Evolutionary conservation across 257 asterid genomes (phyloP).

Genomic region (Nicotiana paniculata): DNA sequence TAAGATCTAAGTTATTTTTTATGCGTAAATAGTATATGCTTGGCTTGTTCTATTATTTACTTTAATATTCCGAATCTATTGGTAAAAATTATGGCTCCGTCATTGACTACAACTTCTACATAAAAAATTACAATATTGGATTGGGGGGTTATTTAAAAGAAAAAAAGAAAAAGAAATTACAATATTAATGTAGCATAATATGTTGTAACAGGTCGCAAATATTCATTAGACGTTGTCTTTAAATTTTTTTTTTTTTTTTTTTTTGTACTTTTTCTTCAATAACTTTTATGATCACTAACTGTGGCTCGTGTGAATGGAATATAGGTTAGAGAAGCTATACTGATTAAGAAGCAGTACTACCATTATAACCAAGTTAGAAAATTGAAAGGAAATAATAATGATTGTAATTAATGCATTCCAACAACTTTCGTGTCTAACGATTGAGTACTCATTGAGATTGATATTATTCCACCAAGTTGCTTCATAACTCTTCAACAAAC

Average conservation of each 20-base stretch:
- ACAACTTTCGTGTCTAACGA: background rate
- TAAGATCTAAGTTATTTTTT: no score
- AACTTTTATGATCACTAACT: background rate
- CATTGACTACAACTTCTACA: no score
- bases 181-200: background rate
- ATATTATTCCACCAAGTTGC: slow-evolving; percentile 4
- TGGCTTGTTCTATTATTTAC: no score
- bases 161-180: no score
- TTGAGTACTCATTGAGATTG: background rate
- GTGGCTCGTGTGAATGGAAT: background rate
- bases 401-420: background rate
- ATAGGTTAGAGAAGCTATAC: background rate
- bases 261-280: no score
- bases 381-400: background rate
- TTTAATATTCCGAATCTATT: no score
- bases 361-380: background rate
- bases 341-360: background rate
- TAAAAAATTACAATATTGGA: no score
- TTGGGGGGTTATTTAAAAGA: no score
- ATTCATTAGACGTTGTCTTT: background rate
- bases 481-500: background rate
- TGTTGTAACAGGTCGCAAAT: background rate
- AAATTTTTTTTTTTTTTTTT: background rate
- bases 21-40: no score
- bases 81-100: no score